phyloP scores from a whole-genome alignment of 2,329 filamentous ascomycete species.

The Dothidotthia symphoricarpi region DNA sequence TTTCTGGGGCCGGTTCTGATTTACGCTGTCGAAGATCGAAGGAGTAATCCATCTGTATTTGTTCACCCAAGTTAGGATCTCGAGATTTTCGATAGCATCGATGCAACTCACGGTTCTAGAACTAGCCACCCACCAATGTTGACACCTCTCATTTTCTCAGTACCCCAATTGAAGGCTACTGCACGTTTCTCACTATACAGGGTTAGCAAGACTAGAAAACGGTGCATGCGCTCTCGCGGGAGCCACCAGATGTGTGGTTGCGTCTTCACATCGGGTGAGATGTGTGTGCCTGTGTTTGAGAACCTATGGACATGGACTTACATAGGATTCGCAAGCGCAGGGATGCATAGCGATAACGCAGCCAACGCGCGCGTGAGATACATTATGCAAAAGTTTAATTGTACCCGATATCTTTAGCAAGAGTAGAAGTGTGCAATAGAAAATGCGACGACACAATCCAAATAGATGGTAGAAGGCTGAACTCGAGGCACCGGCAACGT shows the following conservation, averaged over 20 bases:
- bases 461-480: slow-evolving; percentile 9
- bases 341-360: slow-evolving; percentile 23
- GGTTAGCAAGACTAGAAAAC: slow-evolving; percentile 15
- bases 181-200: slow-evolving; percentile 30
- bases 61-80: not conserved
- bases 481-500: slow-evolving; percentile 6
- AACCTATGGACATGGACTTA: slow-evolving; percentile 22
- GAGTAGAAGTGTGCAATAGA: slow-evolving; percentile 4
- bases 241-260: too few species aligned
- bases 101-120: slow-evolving; percentile 43
- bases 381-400: slow-evolving; percentile 29
- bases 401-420: too few species aligned
- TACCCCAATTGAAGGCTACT: slow-evolving; percentile 51
- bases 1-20: slow-evolving; percentile 21
- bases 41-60: slow-evolving; percentile 54
- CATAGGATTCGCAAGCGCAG: slow-evolving; percentile 29
- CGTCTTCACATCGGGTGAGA: too few species aligned
- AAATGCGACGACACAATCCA: slow-evolving; percentile 10
- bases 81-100: too few species aligned
- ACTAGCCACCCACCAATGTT: slow-evolving; percentile 54
- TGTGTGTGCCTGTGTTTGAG: too few species aligned
- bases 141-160: slow-evolving; percentile 51
- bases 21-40: slow-evolving; percentile 50
- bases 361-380: slow-evolving; percentile 23
- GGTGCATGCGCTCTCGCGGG: too few species aligned